Conservation (phyloP, 257 asterid genomes). For the Ophiorrhiza pumila region DNA sequence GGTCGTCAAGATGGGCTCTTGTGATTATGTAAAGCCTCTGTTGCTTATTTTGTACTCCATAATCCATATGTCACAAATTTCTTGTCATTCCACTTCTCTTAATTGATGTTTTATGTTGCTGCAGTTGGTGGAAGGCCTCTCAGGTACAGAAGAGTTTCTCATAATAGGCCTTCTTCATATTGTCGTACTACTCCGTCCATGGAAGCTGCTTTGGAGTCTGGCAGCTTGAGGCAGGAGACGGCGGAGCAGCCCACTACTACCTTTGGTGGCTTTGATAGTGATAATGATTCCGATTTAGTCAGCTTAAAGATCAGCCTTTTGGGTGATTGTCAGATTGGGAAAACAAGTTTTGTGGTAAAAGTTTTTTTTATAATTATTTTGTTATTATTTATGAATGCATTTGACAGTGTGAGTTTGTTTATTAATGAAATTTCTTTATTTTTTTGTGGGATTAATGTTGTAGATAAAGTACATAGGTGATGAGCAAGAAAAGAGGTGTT, state of each 20-base stretch:
- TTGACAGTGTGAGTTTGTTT: background rate
- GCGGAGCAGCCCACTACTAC: too few species aligned
- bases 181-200: constrained; percentile 16
- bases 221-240: too few species aligned
- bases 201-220: constrained; percentile 16
- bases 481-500: constrained; percentile 55
- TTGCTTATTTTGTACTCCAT: too few species aligned
- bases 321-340: constrained; percentile 90
- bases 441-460: constrained; percentile 6
- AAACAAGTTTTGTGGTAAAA: constrained; percentile 81
- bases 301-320: constrained; percentile 69
- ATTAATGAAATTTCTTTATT: too few species aligned
- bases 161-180: constrained; percentile 20
- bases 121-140: constrained; percentile 34
- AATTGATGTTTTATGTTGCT: too few species aligned
- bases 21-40: too few species aligned
- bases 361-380: too few species aligned
- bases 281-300: constrained; percentile 81
- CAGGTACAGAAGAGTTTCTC: constrained; percentile 47
- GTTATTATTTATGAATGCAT: too few species aligned
- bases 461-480: constrained; percentile 81
- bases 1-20: too few species aligned
- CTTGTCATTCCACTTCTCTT: too few species aligned
- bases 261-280: too few species aligned
- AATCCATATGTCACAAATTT: too few species aligned